Percentiles rank a stretch among this genome's conserved stretches.
phyloP scores from a whole-genome alignment of 2,329 filamentous ascomycete species.

The Colletotrichum falcatum region DNA sequence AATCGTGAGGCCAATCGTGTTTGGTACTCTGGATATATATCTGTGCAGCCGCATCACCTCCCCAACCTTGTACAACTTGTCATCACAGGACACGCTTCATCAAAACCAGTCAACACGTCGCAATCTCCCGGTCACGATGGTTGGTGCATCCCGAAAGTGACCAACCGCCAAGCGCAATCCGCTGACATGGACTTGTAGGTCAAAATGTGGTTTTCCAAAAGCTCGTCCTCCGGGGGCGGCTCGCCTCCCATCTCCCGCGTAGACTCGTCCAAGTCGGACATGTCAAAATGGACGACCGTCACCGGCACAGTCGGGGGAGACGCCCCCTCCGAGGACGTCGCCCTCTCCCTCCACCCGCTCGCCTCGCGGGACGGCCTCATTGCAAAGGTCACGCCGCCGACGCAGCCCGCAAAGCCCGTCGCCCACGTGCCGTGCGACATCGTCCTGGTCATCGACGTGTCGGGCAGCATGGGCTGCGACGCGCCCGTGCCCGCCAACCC shows the following conservation, averaged over 20 bases:
- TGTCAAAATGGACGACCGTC: conserved; percentile 12
- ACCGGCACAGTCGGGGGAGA: conserved; percentile 13
- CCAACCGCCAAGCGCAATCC: too few species aligned
- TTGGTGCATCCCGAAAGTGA: not conserved
- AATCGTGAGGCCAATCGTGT: not conserved
- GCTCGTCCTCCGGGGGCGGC: conserved; percentile 1
- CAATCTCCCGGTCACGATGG: not conserved
- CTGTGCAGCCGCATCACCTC: not conserved
- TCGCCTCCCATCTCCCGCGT: not conserved
- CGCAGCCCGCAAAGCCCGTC: conserved; percentile 46
- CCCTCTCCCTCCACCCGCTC: conserved; percentile 54
- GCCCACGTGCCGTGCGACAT: conserved; percentile 67
- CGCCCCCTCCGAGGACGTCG: conserved; percentile 11
- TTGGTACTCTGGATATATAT: not conserved
- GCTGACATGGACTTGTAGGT: conserved; percentile 9
- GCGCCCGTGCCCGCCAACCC: conserved; percentile 59
- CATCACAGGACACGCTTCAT: too few species aligned
- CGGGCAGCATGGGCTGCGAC: conserved; percentile 63
- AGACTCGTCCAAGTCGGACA: not conserved
- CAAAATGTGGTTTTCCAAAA: conserved; percentile 26
- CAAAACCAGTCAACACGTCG: not conserved
- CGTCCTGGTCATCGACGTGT: conserved; percentile 72
- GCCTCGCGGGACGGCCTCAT: conserved; percentile 55
- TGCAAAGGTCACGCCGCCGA: conserved; percentile 60
- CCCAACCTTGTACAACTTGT: not conserved